Evolutionary conservation across 2,329 filamentous ascomycete species (phyloP).

Genomic region (Colletotrichum limetticola): DNA sequence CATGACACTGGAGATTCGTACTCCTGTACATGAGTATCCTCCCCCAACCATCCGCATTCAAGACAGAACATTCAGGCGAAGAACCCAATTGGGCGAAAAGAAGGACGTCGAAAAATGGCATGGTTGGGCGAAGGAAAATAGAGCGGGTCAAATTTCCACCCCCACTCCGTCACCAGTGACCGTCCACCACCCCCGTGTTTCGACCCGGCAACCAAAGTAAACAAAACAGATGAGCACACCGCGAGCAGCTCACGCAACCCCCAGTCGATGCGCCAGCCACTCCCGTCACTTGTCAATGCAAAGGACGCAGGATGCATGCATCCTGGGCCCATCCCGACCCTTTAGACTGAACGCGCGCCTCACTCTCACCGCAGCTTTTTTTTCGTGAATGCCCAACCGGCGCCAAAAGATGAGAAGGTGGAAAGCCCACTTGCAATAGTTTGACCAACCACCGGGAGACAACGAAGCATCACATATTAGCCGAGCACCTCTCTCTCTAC

Average conservation of each 20-base stretch:
- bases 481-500: background rate
- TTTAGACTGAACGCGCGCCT: background rate
- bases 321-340: background rate
- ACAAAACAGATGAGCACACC: slow-evolving; percentile 9
- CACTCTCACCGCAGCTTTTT: background rate
- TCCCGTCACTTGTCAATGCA: slow-evolving; percentile 27
- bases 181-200: background rate
- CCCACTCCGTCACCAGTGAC: background rate
- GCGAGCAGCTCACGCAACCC: background rate
- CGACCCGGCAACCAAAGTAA: slow-evolving; percentile 30
- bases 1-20: too few relatives aligned
- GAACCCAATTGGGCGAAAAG: slow-evolving; percentile 10
- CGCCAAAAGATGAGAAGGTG: background rate
- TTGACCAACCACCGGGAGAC: slow-evolving; percentile 34
- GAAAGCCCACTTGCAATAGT: background rate
- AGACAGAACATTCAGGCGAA: background rate
- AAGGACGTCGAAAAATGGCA: background rate
- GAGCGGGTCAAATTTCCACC: background rate
- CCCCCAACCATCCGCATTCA: background rate
- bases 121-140: slow-evolving; percentile 7
- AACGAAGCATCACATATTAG: slow-evolving; percentile 31
- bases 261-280: slow-evolving; percentile 19
- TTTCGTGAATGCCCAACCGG: slow-evolving; percentile 6
- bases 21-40: too few relatives aligned
- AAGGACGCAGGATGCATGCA: slow-evolving; percentile 6